Evolutionary conservation across 164 flowering plant genomes (phyloP), one percentile per base, ranked within the genome.

Genomic region (Saururus chinensis): DNA sequence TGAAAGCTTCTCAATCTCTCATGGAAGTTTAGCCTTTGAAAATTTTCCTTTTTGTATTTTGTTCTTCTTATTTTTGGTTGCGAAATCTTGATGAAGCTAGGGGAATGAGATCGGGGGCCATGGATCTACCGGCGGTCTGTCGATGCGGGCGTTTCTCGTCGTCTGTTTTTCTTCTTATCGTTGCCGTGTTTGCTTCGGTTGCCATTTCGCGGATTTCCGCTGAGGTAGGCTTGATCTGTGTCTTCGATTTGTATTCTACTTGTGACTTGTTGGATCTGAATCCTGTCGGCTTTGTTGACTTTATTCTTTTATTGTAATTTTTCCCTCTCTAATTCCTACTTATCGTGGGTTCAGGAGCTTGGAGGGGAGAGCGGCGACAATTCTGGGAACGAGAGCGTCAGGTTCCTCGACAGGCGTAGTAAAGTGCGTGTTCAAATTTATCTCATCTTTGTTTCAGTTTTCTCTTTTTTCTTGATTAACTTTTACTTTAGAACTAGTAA

Each of bases 341-440:
- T n/a, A n/a, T 30, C 17, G n/a, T 53, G 19, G 20, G 13, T 61
- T 10, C 61, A 74, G 82, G 80, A 80, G 16, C 57, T 53, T 40
- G 71, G 57, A 30, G 62, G 16, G 53, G 83, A 74, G 48, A 26
- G n/a, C 42, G 80, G 63, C 17, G 68, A 66, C 60, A 79, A 67
- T 8, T 72, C 63, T 0, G 57, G 70, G 0, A 65, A 56, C 41
- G 75, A 71, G 62, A 73, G 67, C 40, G 60, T 57, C 53, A 76
- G 19, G 57, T 82, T 81, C 72, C 80, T 90, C 21, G 87, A 87
- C 42, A 81, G 97, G 40, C 90, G 92, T 48, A 82, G 92, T 71
- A 83, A 87, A 77, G 97, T 87, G 17, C 14, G 49, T 45, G 49
- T 13, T 12, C 17, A 45, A 60, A 71, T 82, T n/a, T 24, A 13